A percentile compares a stretch with the other conserved stretches of the same genome.
These are phyloP conservation scores for Dothiorella sarmentorum DNA, from an alignment of 2,329 filamentous ascomycete species.

Conservation along the genomic window DNA sequence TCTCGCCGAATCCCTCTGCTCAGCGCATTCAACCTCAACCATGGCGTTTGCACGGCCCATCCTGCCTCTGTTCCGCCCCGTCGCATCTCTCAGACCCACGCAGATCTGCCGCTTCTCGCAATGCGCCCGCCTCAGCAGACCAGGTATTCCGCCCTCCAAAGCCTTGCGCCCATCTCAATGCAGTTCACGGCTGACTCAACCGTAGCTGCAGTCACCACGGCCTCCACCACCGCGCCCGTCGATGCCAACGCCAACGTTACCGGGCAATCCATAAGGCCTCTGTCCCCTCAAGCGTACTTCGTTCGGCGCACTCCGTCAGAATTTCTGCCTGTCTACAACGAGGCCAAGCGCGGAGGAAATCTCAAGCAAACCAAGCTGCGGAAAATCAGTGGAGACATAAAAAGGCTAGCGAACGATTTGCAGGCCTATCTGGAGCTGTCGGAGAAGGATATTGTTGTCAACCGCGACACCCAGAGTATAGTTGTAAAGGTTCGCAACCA, in stretches of 20 bases:
- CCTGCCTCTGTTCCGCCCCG: conserved; percentile 40
- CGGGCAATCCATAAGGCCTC: conserved; percentile 32
- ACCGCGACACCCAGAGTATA: conserved; percentile 67
- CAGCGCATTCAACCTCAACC: neutral
- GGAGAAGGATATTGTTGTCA: conserved; percentile 54
- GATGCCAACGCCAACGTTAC: conserved; percentile 33
- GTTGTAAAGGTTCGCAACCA: conserved; percentile 30
- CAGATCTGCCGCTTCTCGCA: conserved; percentile 42
- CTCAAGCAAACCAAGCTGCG: conserved; percentile 70
- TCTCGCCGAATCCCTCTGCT: neutral
- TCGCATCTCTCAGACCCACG: conserved; percentile 35
- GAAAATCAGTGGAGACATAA: conserved; percentile 72
- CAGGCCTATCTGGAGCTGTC: conserved; percentile 56
- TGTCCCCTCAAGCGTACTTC: conserved; percentile 65
- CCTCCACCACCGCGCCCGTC: conserved; percentile 33
- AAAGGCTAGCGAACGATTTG: conserved; percentile 63
- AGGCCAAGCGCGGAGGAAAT: conserved; percentile 71
- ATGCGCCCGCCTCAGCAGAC: conserved; percentile 1
- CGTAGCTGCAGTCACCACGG: conserved; percentile 25
- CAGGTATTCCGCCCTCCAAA: conserved; percentile 22
- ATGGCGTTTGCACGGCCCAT: conserved; percentile 38
- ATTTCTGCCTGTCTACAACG: conserved; percentile 73
- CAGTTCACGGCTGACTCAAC: neutral
- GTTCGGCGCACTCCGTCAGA: conserved; percentile 68
- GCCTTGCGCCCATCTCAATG: conserved; percentile 21